Evolutionary conservation across 2,329 filamentous ascomycete genomes (phyloP).

Genomic region (Nothophaeocryptopus gaeumannii): DNA sequence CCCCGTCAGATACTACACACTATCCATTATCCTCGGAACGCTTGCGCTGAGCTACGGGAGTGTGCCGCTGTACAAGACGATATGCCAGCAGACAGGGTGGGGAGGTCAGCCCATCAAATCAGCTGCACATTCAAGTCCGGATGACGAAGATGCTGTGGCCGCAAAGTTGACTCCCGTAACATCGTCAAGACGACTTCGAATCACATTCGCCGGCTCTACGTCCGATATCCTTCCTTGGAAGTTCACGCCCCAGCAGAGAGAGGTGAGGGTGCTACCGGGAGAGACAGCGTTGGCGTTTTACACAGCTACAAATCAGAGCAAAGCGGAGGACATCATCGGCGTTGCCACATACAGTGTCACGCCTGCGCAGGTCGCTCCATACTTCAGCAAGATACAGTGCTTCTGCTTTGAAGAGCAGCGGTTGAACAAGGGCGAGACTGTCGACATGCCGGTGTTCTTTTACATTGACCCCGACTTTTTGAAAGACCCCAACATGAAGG

Average conservation of each 20-base stretch:
- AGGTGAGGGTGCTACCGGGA: constrained; percentile 90
- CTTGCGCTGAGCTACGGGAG: constrained; percentile 79
- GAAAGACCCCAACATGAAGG: constrained; percentile 87
- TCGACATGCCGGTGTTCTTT: constrained; percentile 99
- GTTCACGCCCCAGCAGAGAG: constrained; percentile 92
- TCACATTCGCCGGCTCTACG: constrained; percentile 93
- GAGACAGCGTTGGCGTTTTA: constrained; percentile 98
- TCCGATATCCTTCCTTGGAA: constrained; percentile 97
- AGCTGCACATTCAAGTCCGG: constrained; percentile 72
- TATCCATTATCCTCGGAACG: constrained; percentile 75
- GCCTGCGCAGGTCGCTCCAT: constrained; percentile 89
- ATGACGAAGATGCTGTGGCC: constrained; percentile 53
- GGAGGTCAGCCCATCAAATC: constrained; percentile 88
- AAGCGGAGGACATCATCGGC: constrained; percentile 85
- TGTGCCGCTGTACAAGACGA: constrained; percentile 86
- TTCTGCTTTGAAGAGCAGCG: constrained; percentile 98
- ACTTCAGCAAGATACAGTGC: constrained; percentile 99
- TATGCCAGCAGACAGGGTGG: constrained; percentile 85
- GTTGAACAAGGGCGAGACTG: constrained; percentile 89
- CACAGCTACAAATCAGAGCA: constrained; percentile 87
- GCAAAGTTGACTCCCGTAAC: constrained; percentile 77
- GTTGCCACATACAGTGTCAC: constrained; percentile 98
- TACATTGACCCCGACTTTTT: constrained; percentile 96
- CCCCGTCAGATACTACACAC: constrained; percentile 62
- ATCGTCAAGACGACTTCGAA: constrained; percentile 77